Evolutionary conservation across 1,284 basidiomycete genomes (phyloP).

Genomic region (Puccinia polysora): DNA sequence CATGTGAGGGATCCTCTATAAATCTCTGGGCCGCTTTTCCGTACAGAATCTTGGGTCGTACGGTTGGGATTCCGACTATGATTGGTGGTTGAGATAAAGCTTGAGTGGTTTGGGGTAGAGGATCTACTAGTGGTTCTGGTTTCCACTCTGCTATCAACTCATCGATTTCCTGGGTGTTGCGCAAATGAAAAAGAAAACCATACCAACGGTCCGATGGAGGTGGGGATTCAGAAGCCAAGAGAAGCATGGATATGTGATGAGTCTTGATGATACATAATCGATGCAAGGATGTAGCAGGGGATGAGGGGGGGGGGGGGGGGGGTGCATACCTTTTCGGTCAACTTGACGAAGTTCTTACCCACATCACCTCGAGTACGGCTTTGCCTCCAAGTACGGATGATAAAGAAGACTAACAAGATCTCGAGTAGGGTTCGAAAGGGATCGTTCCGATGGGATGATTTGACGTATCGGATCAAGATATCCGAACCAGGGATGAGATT

Average conservation of each 20-base stretch:
- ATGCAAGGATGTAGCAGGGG: neutral
- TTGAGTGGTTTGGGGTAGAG: constrained; percentile 62
- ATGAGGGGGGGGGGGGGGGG: neutral
- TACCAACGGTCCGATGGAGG: too few relatives aligned
- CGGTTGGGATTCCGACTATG: constrained; percentile 71
- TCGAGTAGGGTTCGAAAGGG: constrained; percentile 88
- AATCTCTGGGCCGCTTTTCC: constrained; percentile 59
- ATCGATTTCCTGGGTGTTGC: constrained; percentile 81
- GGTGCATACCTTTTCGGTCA: constrained; percentile 72
- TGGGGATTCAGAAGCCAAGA: neutral
- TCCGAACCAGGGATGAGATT: constrained; percentile 72
- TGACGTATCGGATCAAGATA: constrained; percentile 84
- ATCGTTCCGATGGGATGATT: constrained; percentile 66
- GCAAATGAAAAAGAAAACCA: neutral
- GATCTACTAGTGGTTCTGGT: constrained; percentile 75
- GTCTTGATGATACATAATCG: neutral
- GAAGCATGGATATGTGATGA: constrained; percentile 3
- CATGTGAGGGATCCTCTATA: constrained; percentile 21
- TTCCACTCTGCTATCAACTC: constrained; percentile 93
- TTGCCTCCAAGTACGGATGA: constrained; percentile 80
- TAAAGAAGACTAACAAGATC: constrained; percentile 80
- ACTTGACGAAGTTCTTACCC: constrained; percentile 74
- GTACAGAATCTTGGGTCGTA: constrained; percentile 69
- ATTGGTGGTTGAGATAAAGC: constrained; percentile 69
- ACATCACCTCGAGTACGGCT: constrained; percentile 76